Evolutionary conservation across 148 eudicot species (phyloP).

Genomic region (Fagopyrum tataricum): DNA sequence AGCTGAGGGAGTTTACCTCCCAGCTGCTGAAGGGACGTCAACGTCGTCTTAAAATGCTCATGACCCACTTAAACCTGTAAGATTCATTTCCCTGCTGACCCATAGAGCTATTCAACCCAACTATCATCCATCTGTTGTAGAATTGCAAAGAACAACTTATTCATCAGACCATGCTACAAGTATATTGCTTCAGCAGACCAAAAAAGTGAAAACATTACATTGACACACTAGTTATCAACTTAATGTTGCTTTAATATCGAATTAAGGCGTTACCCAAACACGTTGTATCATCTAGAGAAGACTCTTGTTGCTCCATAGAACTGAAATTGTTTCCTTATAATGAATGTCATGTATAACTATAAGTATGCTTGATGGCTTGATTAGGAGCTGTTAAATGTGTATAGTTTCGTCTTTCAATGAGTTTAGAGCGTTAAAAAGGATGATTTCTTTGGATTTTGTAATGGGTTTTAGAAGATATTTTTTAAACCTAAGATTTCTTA

Average conservation of each 20-base stretch:
- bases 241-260: too few relatives aligned
- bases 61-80: neutral
- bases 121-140: neutral
- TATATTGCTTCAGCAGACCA: too few relatives aligned
- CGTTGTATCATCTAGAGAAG: neutral
- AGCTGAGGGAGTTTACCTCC: constrained; percentile 49
- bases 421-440: too few relatives aligned
- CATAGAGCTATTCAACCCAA: neutral
- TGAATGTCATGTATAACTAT: neutral
- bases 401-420: too few relatives aligned
- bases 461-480: too few relatives aligned
- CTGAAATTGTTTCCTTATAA: neutral
- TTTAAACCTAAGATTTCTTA: too few relatives aligned
- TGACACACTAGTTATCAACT: neutral
- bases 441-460: too few relatives aligned
- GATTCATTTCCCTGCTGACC: neutral
- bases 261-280: too few relatives aligned
- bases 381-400: too few relatives aligned
- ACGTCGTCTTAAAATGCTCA: neutral
- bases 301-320: neutral
- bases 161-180: neutral
- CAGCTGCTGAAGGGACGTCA: constrained; percentile 23
- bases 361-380: too few relatives aligned
- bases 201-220: neutral
- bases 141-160: neutral